A percentile compares a stretch with the other conserved stretches of the same genome.
phyloP scores from a whole-genome alignment of 2,329 filamentous ascomycete genomes.

The Aspergillus aculeatinus region DNA sequence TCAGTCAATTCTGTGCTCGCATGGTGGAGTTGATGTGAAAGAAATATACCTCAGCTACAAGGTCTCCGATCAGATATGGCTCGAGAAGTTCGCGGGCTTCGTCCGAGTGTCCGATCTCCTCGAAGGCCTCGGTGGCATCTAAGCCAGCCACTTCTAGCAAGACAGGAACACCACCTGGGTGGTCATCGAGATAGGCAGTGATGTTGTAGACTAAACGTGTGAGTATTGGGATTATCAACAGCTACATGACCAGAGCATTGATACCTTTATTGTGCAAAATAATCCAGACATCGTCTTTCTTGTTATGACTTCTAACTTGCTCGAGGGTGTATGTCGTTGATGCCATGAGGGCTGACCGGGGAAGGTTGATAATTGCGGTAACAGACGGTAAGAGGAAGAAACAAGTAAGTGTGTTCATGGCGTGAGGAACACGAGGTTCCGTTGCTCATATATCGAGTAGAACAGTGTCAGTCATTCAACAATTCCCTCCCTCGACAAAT shows the following conservation, averaged over 20 bases:
- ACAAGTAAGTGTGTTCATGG: too few relatives aligned
- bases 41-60: slow-evolving; percentile 21
- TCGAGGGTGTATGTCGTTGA: slow-evolving; percentile 15
- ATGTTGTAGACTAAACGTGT: slow-evolving; percentile 39
- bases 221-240: too few relatives aligned
- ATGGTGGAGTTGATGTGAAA: too few relatives aligned
- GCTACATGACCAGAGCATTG: not conserved
- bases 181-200: slow-evolving; percentile 57
- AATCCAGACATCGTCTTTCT: slow-evolving; percentile 53
- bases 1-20: too few relatives aligned
- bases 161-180: slow-evolving; percentile 50
- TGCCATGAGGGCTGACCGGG: too few relatives aligned
- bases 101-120: slow-evolving; percentile 46
- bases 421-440: too few relatives aligned
- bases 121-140: slow-evolving; percentile 43
- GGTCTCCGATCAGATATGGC: slow-evolving; percentile 32
- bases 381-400: too few relatives aligned
- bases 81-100: slow-evolving; percentile 43
- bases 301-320: slow-evolving; percentile 50
- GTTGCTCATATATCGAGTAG: too few relatives aligned
- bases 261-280: slow-evolving; percentile 55
- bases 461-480: too few relatives aligned
- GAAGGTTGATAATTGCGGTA: too few relatives aligned
- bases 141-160: slow-evolving; percentile 41
- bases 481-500: too few relatives aligned